phyloP scores from a whole-genome alignment of 345 rosid species.

The Linum lewisii region DNA sequence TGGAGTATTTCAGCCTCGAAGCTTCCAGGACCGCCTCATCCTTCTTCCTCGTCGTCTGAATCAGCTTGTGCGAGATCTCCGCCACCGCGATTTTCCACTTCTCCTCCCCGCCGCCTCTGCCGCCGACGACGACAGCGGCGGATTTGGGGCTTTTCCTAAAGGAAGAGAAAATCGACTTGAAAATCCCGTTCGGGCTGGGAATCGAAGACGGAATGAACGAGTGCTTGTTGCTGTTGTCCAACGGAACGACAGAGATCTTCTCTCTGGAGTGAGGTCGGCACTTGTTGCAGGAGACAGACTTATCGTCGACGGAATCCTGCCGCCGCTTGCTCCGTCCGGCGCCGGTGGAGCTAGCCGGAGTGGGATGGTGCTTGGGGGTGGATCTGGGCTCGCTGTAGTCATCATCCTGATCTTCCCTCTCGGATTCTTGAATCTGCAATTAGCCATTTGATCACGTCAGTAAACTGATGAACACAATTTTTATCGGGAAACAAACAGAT shows the following conservation, averaged over 20 bases:
- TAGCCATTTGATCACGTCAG: slow-evolving; percentile 3
- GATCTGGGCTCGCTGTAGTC: slow-evolving; percentile 18
- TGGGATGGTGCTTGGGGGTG: slow-evolving; percentile 37
- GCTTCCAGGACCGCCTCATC: slow-evolving; percentile 79
- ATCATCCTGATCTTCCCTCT: slow-evolving; percentile 37
- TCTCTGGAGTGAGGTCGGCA: slow-evolving; percentile 74
- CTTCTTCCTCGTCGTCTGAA: slow-evolving; percentile 66
- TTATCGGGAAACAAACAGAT: slow-evolving; percentile 14
- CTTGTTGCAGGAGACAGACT: slow-evolving; percentile 70
- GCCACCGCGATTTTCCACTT: slow-evolving; percentile 66
- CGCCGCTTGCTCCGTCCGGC: slow-evolving; percentile 34
- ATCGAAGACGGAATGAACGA: slow-evolving; percentile 28
- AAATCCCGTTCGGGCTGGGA: slow-evolving; percentile 67
- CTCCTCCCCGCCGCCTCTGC: slow-evolving; percentile 33
- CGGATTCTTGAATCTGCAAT: slow-evolving; percentile 77
- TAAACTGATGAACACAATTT: slow-evolving; percentile 1
- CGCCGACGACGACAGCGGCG: slow-evolving; percentile 1
- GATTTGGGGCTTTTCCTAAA: slow-evolving; percentile 57
- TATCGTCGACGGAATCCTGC: slow-evolving; percentile 21
- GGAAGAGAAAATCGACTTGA: slow-evolving; percentile 61
- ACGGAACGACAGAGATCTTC: slow-evolving; percentile 72
- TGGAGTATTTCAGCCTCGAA: slow-evolving; percentile 61
- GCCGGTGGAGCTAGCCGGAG: slow-evolving; percentile 44
- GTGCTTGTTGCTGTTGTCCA: slow-evolving; percentile 39
- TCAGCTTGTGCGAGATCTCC: slow-evolving; percentile 75